Percentiles rank a stretch among this genome's conserved stretches.
These are phyloP conservation scores for Raffaelea ambrosiae DNA, from an alignment of 2,329 filamentous ascomycete genomes.

Conservation along the genomic window DNA sequence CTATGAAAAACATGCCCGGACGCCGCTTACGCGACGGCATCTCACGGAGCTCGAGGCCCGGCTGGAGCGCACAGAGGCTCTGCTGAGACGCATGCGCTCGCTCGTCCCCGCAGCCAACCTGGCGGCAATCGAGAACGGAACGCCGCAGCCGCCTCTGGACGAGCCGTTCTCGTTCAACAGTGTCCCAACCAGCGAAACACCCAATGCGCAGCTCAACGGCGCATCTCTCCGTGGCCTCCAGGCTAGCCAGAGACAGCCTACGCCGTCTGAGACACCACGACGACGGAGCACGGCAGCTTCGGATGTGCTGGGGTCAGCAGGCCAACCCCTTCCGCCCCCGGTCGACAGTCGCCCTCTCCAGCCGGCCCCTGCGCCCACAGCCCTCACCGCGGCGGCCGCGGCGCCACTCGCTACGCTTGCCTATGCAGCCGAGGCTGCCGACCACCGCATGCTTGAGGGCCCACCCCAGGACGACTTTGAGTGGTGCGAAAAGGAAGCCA, in stretches of 20 bases:
- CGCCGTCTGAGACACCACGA: too few species aligned
- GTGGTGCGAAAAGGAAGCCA: constrained; percentile 25
- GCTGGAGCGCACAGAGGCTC: neutral
- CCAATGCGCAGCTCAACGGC: too few species aligned
- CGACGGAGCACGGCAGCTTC: too few species aligned
- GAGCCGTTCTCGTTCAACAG: too few species aligned
- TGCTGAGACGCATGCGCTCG: neutral
- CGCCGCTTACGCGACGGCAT: constrained; percentile 35
- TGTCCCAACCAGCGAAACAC: too few species aligned
- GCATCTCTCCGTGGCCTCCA: too few species aligned
- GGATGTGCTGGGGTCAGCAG: too few species aligned
- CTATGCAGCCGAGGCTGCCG: constrained; percentile 6
- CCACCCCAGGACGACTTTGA: constrained; percentile 26
- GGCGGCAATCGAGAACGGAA: neutral
- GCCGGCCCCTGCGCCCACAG: too few species aligned
- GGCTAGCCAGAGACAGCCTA: too few species aligned
- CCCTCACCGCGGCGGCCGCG: neutral
- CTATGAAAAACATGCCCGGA: constrained; percentile 38
- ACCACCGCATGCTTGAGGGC: constrained; percentile 16
- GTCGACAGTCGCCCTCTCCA: too few species aligned
- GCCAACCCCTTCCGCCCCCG: too few species aligned
- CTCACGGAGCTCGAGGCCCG: constrained; percentile 31
- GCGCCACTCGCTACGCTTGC: neutral
- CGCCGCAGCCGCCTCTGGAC: neutral
- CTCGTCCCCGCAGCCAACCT: neutral